These are phyloP conservation scores for Penicillium sp. DNA, from an alignment of 2,329 filamentous ascomycete genomes.

Conservation along the genomic window DNA sequence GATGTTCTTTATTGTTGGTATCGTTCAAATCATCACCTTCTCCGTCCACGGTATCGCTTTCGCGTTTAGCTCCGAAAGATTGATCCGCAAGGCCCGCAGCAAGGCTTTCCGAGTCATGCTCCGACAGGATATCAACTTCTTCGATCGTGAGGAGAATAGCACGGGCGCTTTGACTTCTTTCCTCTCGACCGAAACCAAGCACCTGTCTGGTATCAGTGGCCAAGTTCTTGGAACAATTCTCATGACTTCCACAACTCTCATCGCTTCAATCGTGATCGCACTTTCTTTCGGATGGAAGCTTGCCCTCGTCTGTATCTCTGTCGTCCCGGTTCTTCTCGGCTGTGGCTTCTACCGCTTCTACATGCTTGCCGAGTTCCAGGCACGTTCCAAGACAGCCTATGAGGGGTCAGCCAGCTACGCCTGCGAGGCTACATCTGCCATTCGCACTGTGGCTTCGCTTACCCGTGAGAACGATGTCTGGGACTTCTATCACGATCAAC, in stretches of 20 bases:
- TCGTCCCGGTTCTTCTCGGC: conserved; percentile 71
- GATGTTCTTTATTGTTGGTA: conserved; percentile 83
- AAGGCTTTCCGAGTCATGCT: conserved; percentile 82
- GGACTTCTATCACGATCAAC: conserved; percentile 64
- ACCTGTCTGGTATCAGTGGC: conserved; percentile 83
- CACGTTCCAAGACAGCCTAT: conserved; percentile 75
- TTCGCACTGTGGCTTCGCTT: conserved; percentile 87
- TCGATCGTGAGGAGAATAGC: conserved; percentile 85
- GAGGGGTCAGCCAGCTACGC: conserved; percentile 79
- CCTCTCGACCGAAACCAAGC: conserved; percentile 83
- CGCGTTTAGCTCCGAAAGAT: conserved; percentile 79
- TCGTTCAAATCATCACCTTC: conserved; percentile 70
- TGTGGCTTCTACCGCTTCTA: conserved; percentile 89
- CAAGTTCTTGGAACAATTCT: conserved; percentile 83
- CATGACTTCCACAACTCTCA: conserved; percentile 74
- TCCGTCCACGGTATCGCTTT: conserved; percentile 69
- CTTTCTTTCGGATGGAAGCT: conserved; percentile 85
- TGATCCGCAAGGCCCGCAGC: conserved; percentile 80
- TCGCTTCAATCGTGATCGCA: conserved; percentile 68
- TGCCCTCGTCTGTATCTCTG: conserved; percentile 75
- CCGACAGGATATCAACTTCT: conserved; percentile 89
- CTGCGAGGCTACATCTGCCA: conserved; percentile 89
- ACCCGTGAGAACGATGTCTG: conserved; percentile 83
- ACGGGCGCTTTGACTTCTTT: conserved; percentile 86
- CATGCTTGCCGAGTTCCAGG: conserved; percentile 75